A percentile compares a stretch with the other conserved stretches of the same genome.
These are phyloP conservation scores for Aspergillus nanangensis DNA, from an alignment of 495 filamentous ascomycete species.

Conservation along the genomic window DNA sequence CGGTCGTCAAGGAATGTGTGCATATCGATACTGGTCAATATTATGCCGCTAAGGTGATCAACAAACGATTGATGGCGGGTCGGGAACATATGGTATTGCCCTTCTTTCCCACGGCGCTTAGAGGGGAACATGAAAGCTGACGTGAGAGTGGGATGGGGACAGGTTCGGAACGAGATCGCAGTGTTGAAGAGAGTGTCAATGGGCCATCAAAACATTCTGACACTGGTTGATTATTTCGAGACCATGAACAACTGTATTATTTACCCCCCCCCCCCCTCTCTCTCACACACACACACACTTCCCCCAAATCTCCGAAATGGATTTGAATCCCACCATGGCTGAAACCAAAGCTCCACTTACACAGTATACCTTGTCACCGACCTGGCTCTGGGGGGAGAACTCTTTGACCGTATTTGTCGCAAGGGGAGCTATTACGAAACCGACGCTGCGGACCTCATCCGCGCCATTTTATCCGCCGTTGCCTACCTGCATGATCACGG, in stretches of 20 bases:
- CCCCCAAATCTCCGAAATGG: too few relatives aligned
- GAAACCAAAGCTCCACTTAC: too few relatives aligned
- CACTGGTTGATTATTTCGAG: slow-evolving; percentile 97
- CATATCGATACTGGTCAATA: slow-evolving; percentile 97
- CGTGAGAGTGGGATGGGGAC: slow-evolving; percentile 1
- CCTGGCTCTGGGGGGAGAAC: slow-evolving; percentile 90
- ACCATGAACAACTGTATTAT: slow-evolving; percentile 91
- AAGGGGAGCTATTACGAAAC: slow-evolving; percentile 98
- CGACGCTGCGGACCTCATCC: slow-evolving; percentile 91
- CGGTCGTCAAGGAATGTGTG: slow-evolving; percentile 98
- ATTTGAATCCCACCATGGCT: too few relatives aligned
- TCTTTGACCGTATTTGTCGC: slow-evolving; percentile 97
- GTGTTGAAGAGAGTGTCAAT: slow-evolving; percentile 94
- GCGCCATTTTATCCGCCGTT: slow-evolving; percentile 92
- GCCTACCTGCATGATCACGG: slow-evolving; percentile 98
- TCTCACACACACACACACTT: too few relatives aligned
- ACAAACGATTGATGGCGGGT: slow-evolving; percentile 96
- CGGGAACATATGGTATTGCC: slow-evolving; percentile 89
- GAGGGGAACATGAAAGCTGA: neutral
- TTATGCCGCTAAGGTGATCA: slow-evolving; percentile 99
- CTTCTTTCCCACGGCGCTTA: neutral
- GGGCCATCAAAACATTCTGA: slow-evolving; percentile 97
- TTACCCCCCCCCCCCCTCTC: too few relatives aligned
- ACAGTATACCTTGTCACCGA: slow-evolving; percentile 94
- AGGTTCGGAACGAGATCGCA: slow-evolving; percentile 98